Evolutionary conservation across 2,329 filamentous ascomycete genomes (phyloP).

Genomic region (Emergomyces pasteurianus): DNA sequence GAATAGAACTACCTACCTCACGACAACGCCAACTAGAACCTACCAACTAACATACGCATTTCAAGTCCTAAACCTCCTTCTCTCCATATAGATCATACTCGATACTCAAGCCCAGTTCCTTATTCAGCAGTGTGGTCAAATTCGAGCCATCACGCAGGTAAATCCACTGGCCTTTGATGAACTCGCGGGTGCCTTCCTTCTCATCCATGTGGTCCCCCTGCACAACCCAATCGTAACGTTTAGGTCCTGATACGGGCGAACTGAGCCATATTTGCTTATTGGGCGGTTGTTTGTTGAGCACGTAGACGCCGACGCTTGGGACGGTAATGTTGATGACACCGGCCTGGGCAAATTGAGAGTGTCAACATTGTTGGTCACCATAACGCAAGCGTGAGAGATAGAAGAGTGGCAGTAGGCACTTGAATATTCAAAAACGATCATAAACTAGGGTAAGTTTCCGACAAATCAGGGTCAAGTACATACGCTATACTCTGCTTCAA

Average conservation of each 20-base stretch:
- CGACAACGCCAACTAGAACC: neutral
- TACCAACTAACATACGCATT: neutral
- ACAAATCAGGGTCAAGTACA: slow-evolving; percentile 21
- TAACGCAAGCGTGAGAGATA: neutral
- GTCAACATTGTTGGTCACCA: slow-evolving; percentile 6
- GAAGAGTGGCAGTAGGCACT: neutral
- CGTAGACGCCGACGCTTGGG: slow-evolving; percentile 63
- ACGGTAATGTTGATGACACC: slow-evolving; percentile 72
- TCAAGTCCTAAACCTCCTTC: slow-evolving; percentile 12
- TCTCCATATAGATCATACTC: slow-evolving; percentile 26
- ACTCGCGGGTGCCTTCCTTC: slow-evolving; percentile 56
- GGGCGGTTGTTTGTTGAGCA: slow-evolving; percentile 96
- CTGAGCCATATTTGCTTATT: slow-evolving; percentile 98
- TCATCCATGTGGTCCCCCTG: slow-evolving; percentile 57
- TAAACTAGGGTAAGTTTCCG: neutral
- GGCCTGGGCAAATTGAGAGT: slow-evolving; percentile 41
- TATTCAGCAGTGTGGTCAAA: slow-evolving; percentile 57
- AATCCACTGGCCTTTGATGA: slow-evolving; percentile 60
- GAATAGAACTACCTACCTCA: neutral
- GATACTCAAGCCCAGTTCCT: slow-evolving; percentile 63
- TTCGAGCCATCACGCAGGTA: slow-evolving; percentile 75
- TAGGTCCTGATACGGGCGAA: slow-evolving; percentile 80
- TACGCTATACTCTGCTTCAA: slow-evolving; percentile 87
- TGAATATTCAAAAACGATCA: neutral
- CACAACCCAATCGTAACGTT: slow-evolving; percentile 84